Conservation (phyloP, 163 green algal species). For the Volvox carteri region DNA sequence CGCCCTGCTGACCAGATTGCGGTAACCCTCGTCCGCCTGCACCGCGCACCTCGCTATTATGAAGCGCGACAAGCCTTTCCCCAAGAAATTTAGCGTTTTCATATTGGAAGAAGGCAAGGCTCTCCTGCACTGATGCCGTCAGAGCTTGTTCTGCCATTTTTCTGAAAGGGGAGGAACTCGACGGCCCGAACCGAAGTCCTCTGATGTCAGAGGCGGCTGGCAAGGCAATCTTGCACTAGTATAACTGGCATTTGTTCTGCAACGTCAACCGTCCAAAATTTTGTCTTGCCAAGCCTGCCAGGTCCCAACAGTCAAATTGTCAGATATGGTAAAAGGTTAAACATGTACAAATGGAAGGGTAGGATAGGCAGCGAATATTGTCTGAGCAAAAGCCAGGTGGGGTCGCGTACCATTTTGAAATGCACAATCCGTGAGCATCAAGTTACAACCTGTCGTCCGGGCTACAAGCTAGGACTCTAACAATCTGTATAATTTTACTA, state of each 20-base stretch:
- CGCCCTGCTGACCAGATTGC: neutral
- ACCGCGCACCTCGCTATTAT: slow-evolving; percentile 75
- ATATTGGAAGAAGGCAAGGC: slow-evolving; percentile 77
- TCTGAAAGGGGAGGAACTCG: neutral
- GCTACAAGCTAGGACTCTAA: no score
- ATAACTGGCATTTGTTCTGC: neutral
- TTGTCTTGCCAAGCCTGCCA: neutral
- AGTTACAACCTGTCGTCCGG: no score
- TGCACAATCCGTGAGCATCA: no score
- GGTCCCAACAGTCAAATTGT: neutral
- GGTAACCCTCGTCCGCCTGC: neutral
- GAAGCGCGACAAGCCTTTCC: slow-evolving; percentile 85
- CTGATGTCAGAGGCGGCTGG: neutral
- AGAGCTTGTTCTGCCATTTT: slow-evolving; percentile 34
- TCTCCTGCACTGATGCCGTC: slow-evolving; percentile 75
- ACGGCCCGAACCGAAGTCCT: neutral
- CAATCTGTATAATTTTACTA: no score
- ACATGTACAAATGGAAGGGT: neutral
- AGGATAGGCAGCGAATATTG: neutral
- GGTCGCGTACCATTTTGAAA: no score
- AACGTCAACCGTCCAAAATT: neutral
- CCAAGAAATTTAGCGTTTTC: slow-evolving; percentile 88
- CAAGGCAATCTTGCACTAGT: neutral
- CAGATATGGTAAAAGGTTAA: neutral
- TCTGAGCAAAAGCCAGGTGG: no score